Base-by-base conservation (phyloP, 257 asterid genomes). In the Craterostigma plantagineum region DNA sequence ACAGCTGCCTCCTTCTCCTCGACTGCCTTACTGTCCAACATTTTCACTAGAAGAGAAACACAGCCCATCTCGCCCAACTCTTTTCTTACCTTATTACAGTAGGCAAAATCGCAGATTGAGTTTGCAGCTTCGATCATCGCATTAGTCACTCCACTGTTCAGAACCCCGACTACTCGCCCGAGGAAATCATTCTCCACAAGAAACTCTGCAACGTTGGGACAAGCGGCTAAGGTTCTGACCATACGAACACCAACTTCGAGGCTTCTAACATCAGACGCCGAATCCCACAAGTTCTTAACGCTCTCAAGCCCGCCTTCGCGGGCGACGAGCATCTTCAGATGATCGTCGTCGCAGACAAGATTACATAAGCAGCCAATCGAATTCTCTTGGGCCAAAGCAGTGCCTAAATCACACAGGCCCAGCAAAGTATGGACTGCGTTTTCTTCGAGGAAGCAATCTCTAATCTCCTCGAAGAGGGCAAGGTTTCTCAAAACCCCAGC, bases 1-100 rank as follows among this genome's bases (percentile, higher is more conserved):
- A 79, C 73, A 0, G 86, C 92, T 0, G 82, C 81, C 44, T 64
- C 87, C 63, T 68, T 87, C 72, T 87, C 98, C 60, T 79, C 85
- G 0, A 54, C 44, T 0, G 80, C 75, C 48, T 87, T 87, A 7
- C 92, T 85, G 17, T 87, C 98, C 11, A 77, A 38, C 82, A 79
- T 70, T 18, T 57, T 66, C 30, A 76, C 77, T 8, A 86, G 58
- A 3, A 53, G 53, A 0, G 73, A 41, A 51, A 87, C 62, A 58
- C 92, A 71, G 14, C 93, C 95, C 38, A 69, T 58, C 56, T 81
- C 92, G 0, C 97, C 95, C 46, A 82, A 51, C 47, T 86, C 95
- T 51, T 69, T 86, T 6, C 79, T 69, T 14, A 68, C 65, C 51
- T 70, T 81, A 0, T 54, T 52, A 41, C 33, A 67, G 64, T 71